A percentile compares a stretch with the other conserved stretches of the same genome.
Evolutionary conservation across 345 rosid species (phyloP).

Genomic region (Salix viminalis): DNA sequence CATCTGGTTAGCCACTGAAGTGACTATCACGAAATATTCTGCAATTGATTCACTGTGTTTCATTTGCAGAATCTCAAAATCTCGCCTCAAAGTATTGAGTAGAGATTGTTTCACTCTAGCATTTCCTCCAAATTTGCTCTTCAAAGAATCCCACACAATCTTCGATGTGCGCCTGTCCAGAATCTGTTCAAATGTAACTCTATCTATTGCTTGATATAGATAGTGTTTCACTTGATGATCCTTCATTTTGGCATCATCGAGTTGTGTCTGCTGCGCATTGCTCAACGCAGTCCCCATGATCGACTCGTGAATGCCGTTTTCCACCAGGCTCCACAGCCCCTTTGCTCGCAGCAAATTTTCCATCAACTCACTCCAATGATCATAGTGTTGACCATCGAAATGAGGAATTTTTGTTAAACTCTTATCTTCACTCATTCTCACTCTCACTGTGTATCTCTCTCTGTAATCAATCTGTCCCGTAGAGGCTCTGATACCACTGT

Average conservation of each 20-base stretch:
- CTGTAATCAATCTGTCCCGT: no score
- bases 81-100: background rate
- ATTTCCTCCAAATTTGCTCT: conserved; percentile 1
- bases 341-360: conserved; percentile 4
- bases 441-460: no score
- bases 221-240: background rate
- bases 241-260: background rate
- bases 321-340: background rate
- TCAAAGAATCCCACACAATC: background rate
- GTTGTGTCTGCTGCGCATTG: background rate
- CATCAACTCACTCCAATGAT: conserved; percentile 19
- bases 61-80: background rate
- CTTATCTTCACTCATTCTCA: no score
- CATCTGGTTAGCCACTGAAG: no score
- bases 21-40: no score
- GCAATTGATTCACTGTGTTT: no score
- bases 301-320: background rate
- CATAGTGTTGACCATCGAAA: background rate
- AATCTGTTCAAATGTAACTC: background rate
- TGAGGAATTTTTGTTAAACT: background rate
- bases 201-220: no score
- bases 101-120: background rate
- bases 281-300: background rate
- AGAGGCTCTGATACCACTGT: background rate
- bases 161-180: background rate